Evolutionary conservation across 805 yeast genomes (phyloP), one percentile per base, ranked within the genome.

Genomic region (Candida bentonensis): DNA sequence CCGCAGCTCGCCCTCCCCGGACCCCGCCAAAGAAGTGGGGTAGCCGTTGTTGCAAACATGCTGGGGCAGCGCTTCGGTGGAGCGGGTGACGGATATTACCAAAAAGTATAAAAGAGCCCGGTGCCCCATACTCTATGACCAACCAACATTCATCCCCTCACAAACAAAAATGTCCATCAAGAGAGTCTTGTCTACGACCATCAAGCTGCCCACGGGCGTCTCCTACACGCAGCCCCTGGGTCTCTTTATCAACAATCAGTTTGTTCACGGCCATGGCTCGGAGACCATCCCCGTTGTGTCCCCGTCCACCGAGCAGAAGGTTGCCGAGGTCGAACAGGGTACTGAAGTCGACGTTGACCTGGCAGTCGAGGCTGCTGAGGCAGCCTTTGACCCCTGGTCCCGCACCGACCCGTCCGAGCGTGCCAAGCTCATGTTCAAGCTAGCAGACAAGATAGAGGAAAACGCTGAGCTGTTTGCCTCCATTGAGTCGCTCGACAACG

Each of bases 401-500:
- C 64, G 63, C 34, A 67, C 69, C 21, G 81, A 82, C 48, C 94
- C 95, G 15, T 55, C 70, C 22, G 70, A 66, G 46, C 78, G 96
- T 58, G 80, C 81, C 43, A 67, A 62, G 46, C 73, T 73, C 39
- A 66, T 88, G 51, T 60, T 64, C 68, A 80, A 76, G 62, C 73
- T 88, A 46, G 95, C 96, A 28, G 92, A 83, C 51, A 68, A 81
- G 55, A 65, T 88, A 52, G 94, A 83, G 58, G 69, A 73, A 53
- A 71, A 88, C 58, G 69, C 73, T 46, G 94, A 84, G 49, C 64
- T 73, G 27, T 65, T 88, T 46, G 89, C 95, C 22, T 68, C 77
- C 42, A 82, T 88, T 56, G 96, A 88, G 66, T 72, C 95, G 21
- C 68, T 82, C 62, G 96, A 88, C 63, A 83, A 85, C 62, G 96